phyloP scores from a whole-genome alignment of 2,329 filamentous ascomycete species.

The Phialophora macrospora region DNA sequence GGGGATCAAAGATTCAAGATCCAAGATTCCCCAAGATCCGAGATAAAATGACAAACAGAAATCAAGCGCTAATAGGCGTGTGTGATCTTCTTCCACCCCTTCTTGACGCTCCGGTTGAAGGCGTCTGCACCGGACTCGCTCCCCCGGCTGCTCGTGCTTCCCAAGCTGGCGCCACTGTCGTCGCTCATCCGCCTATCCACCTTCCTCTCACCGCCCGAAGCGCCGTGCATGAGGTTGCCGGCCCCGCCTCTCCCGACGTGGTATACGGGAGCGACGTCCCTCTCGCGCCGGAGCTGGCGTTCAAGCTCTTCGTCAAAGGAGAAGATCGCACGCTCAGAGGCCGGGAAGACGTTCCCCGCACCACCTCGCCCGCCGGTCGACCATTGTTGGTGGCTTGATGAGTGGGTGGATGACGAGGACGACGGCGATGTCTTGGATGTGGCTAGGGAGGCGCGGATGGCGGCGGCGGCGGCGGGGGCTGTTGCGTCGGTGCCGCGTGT shows the following conservation, averaged over 20 bases:
- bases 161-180: slow-evolving; percentile 16
- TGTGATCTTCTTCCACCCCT: slow-evolving; percentile 38
- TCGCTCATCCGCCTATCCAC: slow-evolving; percentile 22
- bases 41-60: slow-evolving; percentile 4
- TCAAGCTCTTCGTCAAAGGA: slow-evolving; percentile 70
- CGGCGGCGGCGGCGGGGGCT: slow-evolving; percentile 52
- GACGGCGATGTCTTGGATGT: slow-evolving; percentile 27
- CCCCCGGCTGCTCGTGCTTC: slow-evolving; percentile 20
- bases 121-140: slow-evolving; percentile 38
- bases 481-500: slow-evolving; percentile 52
- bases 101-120: slow-evolving; percentile 37
- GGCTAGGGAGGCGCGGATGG: slow-evolving; percentile 52
- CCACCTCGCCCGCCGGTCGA: slow-evolving; percentile 59
- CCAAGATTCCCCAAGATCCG: not conserved
- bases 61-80: slow-evolving; percentile 10
- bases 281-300: slow-evolving; percentile 58
- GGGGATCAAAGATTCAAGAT: slow-evolving; percentile 1
- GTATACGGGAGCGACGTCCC: slow-evolving; percentile 64
- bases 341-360: slow-evolving; percentile 59
- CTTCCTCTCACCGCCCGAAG: not conserved
- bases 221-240: slow-evolving; percentile 52
- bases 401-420: slow-evolving; percentile 23
- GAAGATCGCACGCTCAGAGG: slow-evolving; percentile 63
- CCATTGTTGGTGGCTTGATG: slow-evolving; percentile 47
- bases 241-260: slow-evolving; percentile 67